Conservation (phyloP, 495 filamentous ascomycete genomes). For the Neurospora sp. region DNA sequence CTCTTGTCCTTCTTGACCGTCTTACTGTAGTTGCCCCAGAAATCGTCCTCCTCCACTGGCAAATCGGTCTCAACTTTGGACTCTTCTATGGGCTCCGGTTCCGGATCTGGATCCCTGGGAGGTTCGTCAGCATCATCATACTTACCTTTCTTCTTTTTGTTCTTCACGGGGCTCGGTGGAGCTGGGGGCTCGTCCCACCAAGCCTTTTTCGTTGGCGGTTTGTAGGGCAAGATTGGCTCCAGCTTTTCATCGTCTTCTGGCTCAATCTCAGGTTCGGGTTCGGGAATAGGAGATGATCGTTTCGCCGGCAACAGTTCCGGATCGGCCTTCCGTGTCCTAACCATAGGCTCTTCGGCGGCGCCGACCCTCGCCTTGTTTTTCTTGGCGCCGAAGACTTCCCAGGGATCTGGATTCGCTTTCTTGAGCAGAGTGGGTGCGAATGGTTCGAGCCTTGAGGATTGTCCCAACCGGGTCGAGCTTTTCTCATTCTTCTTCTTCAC, state of each 20-base stretch:
- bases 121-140: conserved; percentile 4
- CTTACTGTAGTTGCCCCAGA: conserved; percentile 3
- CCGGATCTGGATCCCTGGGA: conserved; percentile 11
- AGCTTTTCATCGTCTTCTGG: conserved; percentile 1
- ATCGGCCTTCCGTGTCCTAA: conserved; percentile 5
- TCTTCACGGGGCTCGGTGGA: conserved; percentile 6
- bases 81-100: conserved; percentile 11
- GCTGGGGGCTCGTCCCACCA: background rate
- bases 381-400: conserved; percentile 3
- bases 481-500: conserved; percentile 22
- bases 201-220: background rate
- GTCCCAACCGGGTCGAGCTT: conserved; percentile 11
- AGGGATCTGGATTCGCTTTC: conserved; percentile 1
- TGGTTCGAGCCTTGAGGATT: background rate
- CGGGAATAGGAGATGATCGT: background rate
- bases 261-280: background rate
- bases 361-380: conserved; percentile 27
- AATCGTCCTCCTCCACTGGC: conserved; percentile 13
- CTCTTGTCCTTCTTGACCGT: conserved; percentile 7
- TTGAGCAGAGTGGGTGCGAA: background rate
- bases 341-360: conserved; percentile 5
- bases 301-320: background rate
- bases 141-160: conserved; percentile 19
- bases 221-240: conserved; percentile 1
- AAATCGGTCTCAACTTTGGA: conserved; percentile 16